Evolutionary conservation across 2,329 filamentous ascomycete genomes (phyloP).

Genomic region (Clarireedia hainanense): DNA sequence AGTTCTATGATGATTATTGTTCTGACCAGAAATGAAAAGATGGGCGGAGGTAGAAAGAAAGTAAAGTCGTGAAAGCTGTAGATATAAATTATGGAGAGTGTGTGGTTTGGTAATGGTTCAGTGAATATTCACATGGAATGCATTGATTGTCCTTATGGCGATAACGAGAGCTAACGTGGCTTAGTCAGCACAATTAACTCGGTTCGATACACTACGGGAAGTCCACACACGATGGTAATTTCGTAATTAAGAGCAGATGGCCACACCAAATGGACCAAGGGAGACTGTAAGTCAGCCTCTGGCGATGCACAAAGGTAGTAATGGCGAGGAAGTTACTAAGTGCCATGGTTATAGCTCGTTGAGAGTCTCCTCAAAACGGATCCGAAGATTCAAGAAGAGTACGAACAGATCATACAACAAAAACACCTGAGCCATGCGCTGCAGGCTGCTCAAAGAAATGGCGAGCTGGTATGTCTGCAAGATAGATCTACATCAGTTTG

Average conservation of each 20-base stretch:
- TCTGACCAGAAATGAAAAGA: not conserved
- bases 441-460: slow-evolving; percentile 42
- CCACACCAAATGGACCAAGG: slow-evolving; percentile 3
- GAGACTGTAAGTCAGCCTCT: slow-evolving; percentile 1
- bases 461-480: slow-evolving; percentile 49
- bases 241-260: not conserved
- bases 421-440: slow-evolving; percentile 21
- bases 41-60: not conserved
- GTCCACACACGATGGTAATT: not conserved
- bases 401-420: slow-evolving; percentile 48
- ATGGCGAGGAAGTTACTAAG: slow-evolving; percentile 35
- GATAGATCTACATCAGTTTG: not conserved
- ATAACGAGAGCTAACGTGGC: not conserved
- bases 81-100: too few species aligned
- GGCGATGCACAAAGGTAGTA: slow-evolving; percentile 11
- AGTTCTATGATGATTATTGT: too few species aligned
- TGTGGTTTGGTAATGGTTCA: not conserved
- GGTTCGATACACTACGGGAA: not conserved
- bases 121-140: slow-evolving; percentile 4
- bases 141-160: not conserved
- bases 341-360: slow-evolving; percentile 3
- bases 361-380: slow-evolving; percentile 37
- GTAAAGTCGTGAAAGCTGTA: not conserved
- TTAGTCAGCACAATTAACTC: slow-evolving; percentile 1
- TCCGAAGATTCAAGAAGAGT: slow-evolving; percentile 47